Evolutionary conservation across 2,329 filamentous ascomycete genomes (phyloP).

Genomic region (Microcyclospora tardicrescens): DNA sequence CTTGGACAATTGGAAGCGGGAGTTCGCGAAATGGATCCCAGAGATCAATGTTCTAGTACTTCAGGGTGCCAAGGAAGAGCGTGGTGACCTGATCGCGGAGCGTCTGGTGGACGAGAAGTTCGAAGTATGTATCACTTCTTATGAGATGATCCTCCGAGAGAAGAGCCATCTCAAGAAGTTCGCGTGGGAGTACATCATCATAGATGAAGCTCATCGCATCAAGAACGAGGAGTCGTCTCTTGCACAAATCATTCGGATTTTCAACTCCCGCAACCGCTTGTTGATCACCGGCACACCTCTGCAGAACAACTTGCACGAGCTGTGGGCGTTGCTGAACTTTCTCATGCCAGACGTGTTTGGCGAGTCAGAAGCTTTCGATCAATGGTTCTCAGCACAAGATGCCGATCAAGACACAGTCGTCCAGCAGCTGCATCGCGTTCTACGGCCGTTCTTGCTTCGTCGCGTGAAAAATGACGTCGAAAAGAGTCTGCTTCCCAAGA

Average conservation of each 20-base stretch:
- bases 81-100: conserved; percentile 75
- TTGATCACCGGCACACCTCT: conserved; percentile 93
- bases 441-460: conserved; percentile 85
- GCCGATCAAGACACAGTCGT: conserved; percentile 91
- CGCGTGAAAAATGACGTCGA: conserved; percentile 97
- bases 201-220: conserved; percentile 95
- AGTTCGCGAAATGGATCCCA: conserved; percentile 88
- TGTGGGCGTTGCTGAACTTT: conserved; percentile 97
- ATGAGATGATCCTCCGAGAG: conserved; percentile 96
- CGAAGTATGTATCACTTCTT: conserved; percentile 95
- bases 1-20: conserved; percentile 94
- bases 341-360: conserved; percentile 96
- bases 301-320: conserved; percentile 94
- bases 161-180: conserved; percentile 94
- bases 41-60: conserved; percentile 89
- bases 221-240: conserved; percentile 98
- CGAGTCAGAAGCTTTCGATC: conserved; percentile 89
- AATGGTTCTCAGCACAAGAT: conserved; percentile 90
- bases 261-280: conserved; percentile 87
- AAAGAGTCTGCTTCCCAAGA: conserved; percentile 93
- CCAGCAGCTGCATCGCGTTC: conserved; percentile 83
- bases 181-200: conserved; percentile 99
- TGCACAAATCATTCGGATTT: conserved; percentile 89
- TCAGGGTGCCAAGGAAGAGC: conserved; percentile 90
- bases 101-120: conserved; percentile 90